These are phyloP conservation scores for Xerocomellus dryophilus DNA, from an alignment of 768 basidiomycete species.

Conservation along the genomic window DNA sequence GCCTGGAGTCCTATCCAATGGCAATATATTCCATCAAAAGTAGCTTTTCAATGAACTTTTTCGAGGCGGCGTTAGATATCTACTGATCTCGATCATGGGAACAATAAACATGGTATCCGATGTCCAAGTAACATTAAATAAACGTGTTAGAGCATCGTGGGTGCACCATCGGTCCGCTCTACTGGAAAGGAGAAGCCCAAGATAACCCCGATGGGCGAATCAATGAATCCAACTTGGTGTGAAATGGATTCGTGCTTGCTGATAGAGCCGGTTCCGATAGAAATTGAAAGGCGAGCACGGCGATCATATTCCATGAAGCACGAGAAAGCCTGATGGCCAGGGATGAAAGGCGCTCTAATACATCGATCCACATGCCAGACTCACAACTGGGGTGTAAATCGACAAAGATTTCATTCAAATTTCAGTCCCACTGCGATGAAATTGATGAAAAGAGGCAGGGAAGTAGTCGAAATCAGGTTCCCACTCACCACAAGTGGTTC, in stretches of 20 bases:
- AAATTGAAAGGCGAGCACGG: conserved; percentile 28
- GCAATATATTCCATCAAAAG: conserved; percentile 1
- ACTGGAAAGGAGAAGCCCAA: conserved; percentile 17
- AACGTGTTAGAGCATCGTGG: conserved; percentile 35
- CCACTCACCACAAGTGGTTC: conserved; percentile 45
- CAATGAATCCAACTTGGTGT: conserved; percentile 26
- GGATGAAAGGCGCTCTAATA: conserved; percentile 20
- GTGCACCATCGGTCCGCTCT: conserved; percentile 20
- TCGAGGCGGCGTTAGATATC: conserved; percentile 13
- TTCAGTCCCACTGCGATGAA: conserved; percentile 42
- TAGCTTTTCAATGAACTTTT: background rate
- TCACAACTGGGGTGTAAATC: conserved; percentile 22
- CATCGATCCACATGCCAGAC: conserved; percentile 22
- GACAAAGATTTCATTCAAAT: conserved; percentile 22
- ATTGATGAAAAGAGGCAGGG: conserved; percentile 29
- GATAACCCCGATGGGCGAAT: conserved; percentile 33
- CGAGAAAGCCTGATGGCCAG: conserved; percentile 36
- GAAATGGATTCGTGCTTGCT: conserved; percentile 23
- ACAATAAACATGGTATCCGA: conserved; percentile 21
- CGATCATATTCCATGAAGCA: conserved; percentile 32
- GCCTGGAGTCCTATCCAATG: background rate
- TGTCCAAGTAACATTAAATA: conserved; percentile 28
- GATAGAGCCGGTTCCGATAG: conserved; percentile 32
- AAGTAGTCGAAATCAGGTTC: conserved; percentile 14
- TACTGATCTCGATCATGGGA: conserved; percentile 29